Percentiles rank a stretch among this genome's conserved stretches.
Evolutionary conservation across 1,139 yeast genomes (phyloP).

Genomic region (Suhomyces chickasaworum): DNA sequence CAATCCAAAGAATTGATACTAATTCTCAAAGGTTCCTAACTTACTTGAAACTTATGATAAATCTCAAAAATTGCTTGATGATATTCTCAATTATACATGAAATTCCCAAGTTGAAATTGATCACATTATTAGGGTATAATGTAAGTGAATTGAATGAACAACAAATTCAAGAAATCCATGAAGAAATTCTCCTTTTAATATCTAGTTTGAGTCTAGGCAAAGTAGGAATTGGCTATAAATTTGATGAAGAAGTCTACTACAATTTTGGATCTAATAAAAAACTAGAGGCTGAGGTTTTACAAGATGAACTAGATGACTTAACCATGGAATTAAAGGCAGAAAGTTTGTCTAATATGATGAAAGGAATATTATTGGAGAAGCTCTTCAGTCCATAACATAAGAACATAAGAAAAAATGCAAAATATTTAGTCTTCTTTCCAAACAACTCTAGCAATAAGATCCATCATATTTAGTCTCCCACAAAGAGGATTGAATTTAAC

Average conservation of each 20-base stretch:
- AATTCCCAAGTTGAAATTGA: slow-evolving; percentile 26
- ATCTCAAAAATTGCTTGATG: slow-evolving; percentile 32
- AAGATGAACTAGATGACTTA: slow-evolving; percentile 25
- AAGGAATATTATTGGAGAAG: slow-evolving; percentile 30
- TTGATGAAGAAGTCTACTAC: slow-evolving; percentile 26
- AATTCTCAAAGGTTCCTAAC: slow-evolving; percentile 20
- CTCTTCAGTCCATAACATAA: slow-evolving; percentile 18
- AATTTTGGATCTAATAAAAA: slow-evolving; percentile 18
- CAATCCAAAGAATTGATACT: neutral
- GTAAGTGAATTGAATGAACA: slow-evolving; percentile 13
- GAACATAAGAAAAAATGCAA: slow-evolving; percentile 15
- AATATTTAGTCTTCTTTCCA: slow-evolving; percentile 20
- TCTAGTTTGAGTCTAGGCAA: slow-evolving; percentile 33
- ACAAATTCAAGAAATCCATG: slow-evolving; percentile 15
- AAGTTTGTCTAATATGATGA: slow-evolving; percentile 31
- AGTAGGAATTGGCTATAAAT: slow-evolving; percentile 31
- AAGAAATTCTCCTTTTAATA: slow-evolving; percentile 26
- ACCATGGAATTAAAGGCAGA: slow-evolving; percentile 28
- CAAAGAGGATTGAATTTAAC: slow-evolving; percentile 34
- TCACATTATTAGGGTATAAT: slow-evolving; percentile 31
- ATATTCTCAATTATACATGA: slow-evolving; percentile 29
- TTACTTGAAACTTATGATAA: slow-evolving; percentile 29
- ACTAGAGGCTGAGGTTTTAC: slow-evolving; percentile 15
- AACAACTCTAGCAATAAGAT: slow-evolving; percentile 12
- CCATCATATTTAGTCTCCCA: slow-evolving; percentile 27